Base-by-base conservation (phyloP, 345 rosid genomes). In the Citrus sinensis region DNA sequence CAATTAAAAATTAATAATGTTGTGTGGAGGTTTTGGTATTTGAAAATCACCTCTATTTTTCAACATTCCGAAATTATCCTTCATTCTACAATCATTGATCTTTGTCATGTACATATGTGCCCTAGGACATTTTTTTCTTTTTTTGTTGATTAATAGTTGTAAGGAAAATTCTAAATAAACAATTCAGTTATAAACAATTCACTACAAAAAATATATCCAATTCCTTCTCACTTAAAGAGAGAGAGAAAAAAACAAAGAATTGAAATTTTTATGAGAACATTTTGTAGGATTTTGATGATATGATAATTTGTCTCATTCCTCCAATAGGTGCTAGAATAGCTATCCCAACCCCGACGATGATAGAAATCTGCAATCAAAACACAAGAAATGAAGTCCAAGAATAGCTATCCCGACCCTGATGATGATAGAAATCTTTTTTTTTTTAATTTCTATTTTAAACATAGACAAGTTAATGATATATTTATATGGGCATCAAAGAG, bases 311-410 rank as follows among this genome's bases (percentile, higher is more conserved):
- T 49, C 80, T 30, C 29, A 46, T 8, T 79, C 82, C 82, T 75
- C 85, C 85, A 2, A 82, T 79, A 3, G 85, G 85, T 30, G 85
- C 76, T 8, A 82, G 74, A 24, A 75, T 2, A 7, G 76, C 78
- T 63, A 82, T 68, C 10, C 5, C 6, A 17, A 82, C 49, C 1
- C 81, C 81, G 27, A 82, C 24, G 8, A 78, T 62, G 40, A 82
- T 78, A 1, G 72, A 51, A 16, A 78, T 56, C 79, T 82, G 81
- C 39, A 64, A 70, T 7, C 24, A 69, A 17, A 19, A n/a, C 27
- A 63, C 0, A 32, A 14, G 22, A 7, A 58, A 2, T 58, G 0
- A 37, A 51, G 40, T 35, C 6, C 7, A 35, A 82, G 74, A 24
- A 75, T 2, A 7, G 76, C 78, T 63, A 78, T 68, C 16, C 2